phyloP scores from a whole-genome alignment of 495 filamentous ascomycete species.

The Apiosordaria backusii region DNA sequence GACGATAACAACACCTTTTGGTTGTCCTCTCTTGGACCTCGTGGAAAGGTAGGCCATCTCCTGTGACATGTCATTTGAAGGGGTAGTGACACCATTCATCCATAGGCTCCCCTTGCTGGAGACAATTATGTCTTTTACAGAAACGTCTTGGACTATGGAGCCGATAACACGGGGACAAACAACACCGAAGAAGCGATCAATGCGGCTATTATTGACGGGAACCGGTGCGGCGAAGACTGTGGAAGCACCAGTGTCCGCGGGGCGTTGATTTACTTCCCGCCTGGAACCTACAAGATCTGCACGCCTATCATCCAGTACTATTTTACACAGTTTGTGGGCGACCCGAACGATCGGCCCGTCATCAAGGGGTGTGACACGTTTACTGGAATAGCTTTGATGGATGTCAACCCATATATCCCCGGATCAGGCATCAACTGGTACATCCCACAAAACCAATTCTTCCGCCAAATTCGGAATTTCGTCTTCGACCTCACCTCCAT shows the following conservation, averaged over 20 bases:
- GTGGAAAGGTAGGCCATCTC: background rate
- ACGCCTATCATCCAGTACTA: slow-evolving; percentile 63
- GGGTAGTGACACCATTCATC: background rate
- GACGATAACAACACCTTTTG: background rate
- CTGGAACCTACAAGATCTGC: slow-evolving; percentile 65
- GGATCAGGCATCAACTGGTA: slow-evolving; percentile 52
- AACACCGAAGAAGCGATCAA: slow-evolving; percentile 83
- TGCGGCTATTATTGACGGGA: slow-evolving; percentile 63
- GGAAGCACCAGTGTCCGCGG: slow-evolving; percentile 66
- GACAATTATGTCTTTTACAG: slow-evolving; percentile 6
- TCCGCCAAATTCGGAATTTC: slow-evolving; percentile 87
- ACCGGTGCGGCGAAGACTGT: slow-evolving; percentile 69
- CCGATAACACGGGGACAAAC: slow-evolving; percentile 2
- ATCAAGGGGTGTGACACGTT: slow-evolving; percentile 75
- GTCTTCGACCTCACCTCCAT: slow-evolving; percentile 72
- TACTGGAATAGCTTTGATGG: slow-evolving; percentile 35
- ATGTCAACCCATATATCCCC: slow-evolving; percentile 41
- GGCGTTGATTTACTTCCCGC: slow-evolving; percentile 71
- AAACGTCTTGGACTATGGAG: slow-evolving; percentile 7
- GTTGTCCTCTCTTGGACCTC: background rate
- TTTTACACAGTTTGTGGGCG: slow-evolving; percentile 71
- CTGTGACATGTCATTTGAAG: background rate
- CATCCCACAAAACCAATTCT: slow-evolving; percentile 92
- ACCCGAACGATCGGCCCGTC: slow-evolving; percentile 59
- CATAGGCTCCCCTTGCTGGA: background rate